Percentiles rank a stretch among this genome's conserved stretches.
These are phyloP conservation scores for Sphenostylis stenocarpa DNA, from an alignment of 306 rosid genomes.

Conservation along the genomic window DNA sequence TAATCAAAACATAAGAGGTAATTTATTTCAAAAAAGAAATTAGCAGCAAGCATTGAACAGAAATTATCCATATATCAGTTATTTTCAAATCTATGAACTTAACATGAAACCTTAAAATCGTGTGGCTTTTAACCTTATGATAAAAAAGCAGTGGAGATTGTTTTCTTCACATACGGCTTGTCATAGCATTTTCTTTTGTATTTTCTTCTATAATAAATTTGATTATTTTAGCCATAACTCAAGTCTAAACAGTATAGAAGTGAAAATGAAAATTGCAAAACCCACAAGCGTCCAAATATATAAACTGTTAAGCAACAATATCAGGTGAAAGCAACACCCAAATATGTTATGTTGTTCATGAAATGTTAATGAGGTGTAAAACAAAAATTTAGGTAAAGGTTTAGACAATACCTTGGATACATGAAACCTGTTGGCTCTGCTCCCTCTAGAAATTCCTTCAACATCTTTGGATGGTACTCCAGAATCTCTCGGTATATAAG, in stretches of 20 bases:
- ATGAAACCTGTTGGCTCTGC: slow-evolving; percentile 92
- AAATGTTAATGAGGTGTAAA: slow-evolving; percentile 12
- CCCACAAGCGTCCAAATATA: not conserved
- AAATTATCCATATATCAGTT: not conserved
- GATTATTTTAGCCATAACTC: not conserved
- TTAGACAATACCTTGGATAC: slow-evolving; percentile 89
- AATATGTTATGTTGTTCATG: not conserved
- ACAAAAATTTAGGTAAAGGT: slow-evolving; percentile 11
- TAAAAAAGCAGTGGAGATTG: not conserved
- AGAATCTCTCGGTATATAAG: slow-evolving; percentile 91
- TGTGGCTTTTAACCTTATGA: not conserved
- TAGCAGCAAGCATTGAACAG: not conserved
- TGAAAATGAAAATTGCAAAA: not conserved
- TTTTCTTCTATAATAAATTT: not conserved
- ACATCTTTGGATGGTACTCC: slow-evolving; percentile 97
- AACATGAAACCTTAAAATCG: not conserved
- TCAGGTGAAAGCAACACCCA: slow-evolving; percentile 17
- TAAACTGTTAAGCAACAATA: not conserved
- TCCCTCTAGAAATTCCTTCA: slow-evolving; percentile 93
- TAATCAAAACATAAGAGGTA: not conserved
- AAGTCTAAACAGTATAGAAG: not conserved
- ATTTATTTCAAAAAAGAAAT: not conserved
- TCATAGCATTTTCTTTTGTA: not conserved
- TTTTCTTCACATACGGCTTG: not conserved
- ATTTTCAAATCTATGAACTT: not conserved